Evolutionary conservation across 768 basidiomycete genomes (phyloP), one percentile per base, ranked within the genome.

Genomic region (Austroboletus eburneus): DNA sequence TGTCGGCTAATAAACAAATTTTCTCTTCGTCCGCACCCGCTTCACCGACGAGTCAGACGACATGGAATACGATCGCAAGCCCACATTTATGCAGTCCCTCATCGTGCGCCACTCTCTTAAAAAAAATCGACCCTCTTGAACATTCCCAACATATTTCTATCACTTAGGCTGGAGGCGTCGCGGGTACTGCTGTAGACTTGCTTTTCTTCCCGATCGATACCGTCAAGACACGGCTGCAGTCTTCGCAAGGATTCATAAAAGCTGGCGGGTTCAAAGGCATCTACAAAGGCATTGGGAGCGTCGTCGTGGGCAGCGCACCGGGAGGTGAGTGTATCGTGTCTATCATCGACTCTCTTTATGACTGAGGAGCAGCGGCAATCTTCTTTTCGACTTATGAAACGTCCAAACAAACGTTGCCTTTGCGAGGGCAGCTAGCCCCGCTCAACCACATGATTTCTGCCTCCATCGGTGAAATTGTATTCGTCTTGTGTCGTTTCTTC

Each of bases 181-280:
- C 96, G 25, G 95, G 95, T 22, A 87, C 91, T 8, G 77, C 91
- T 2, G 95, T 97, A 16, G 95, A 99, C 69, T 77, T 97, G 37
- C 77, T 96, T 18, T 94, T 99, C 72, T 99, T 92, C 66, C 95
- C 95, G 2, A 82, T 99, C 47, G 95, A 99, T 70, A 96, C 95
- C 1, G 69, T 98, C 63, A 99, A 99, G 70, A 98, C 96, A 32
- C 85, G 95, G 39, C 75, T 96, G 27, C 95, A 99, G 59, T 87
- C 92, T 6, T 64, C 81, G 3, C 83, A 89, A 58, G 96, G 95
- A 16, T 97, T 99, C 65, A 63, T 79, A 37, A 70, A 72, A 23
- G 84, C 91, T 2, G 95, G 95, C 14, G 96, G 93, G 0, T 89
- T 97, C 66, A 79, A 69, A 42, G 93, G 91, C 9, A 78, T 98